Evolutionary conservation across 257 asterid species (phyloP).

Genomic region (Sherardia arvensis): DNA sequence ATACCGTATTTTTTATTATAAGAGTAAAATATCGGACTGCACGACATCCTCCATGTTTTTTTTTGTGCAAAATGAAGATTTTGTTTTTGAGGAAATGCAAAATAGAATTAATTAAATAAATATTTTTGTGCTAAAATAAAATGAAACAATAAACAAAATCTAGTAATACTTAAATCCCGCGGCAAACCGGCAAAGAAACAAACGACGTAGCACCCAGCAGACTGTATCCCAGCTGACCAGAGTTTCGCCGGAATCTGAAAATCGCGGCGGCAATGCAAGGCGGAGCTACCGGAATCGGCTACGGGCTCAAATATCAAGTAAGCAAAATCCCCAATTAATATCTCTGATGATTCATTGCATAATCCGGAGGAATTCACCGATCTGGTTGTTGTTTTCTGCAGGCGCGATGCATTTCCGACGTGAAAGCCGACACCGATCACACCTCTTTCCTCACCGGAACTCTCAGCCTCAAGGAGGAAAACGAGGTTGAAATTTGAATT

Average conservation of each 20-base stretch:
- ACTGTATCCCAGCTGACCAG: background rate
- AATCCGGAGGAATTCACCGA: background rate
- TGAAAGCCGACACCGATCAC: slow-evolving; percentile 95
- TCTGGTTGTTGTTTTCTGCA: slow-evolving; percentile 15
- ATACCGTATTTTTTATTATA: too few relatives aligned
- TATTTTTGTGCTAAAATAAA: too few relatives aligned
- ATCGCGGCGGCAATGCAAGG: slow-evolving; percentile 49
- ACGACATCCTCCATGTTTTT: too few relatives aligned
- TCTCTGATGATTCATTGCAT: background rate
- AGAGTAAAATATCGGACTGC: too few relatives aligned
- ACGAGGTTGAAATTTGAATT: slow-evolving; percentile 43
- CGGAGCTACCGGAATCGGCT: slow-evolving; percentile 81
- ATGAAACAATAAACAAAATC: too few relatives aligned
- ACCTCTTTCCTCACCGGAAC: slow-evolving; percentile 88
- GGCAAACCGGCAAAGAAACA: background rate
- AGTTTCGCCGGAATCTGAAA: background rate
- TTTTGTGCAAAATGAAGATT: too few relatives aligned
- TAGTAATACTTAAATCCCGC: background rate
- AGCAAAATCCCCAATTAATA: background rate
- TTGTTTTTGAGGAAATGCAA: too few relatives aligned
- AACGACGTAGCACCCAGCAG: background rate
- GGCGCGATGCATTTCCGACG: slow-evolving; percentile 98
- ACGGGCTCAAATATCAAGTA: slow-evolving; percentile 96
- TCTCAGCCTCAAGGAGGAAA: slow-evolving; percentile 94
- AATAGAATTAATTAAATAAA: too few relatives aligned